These are phyloP conservation scores for Nakaseomyces uthaithaninus DNA, from an alignment of 1,139 yeast species.

Conservation along the genomic window DNA sequence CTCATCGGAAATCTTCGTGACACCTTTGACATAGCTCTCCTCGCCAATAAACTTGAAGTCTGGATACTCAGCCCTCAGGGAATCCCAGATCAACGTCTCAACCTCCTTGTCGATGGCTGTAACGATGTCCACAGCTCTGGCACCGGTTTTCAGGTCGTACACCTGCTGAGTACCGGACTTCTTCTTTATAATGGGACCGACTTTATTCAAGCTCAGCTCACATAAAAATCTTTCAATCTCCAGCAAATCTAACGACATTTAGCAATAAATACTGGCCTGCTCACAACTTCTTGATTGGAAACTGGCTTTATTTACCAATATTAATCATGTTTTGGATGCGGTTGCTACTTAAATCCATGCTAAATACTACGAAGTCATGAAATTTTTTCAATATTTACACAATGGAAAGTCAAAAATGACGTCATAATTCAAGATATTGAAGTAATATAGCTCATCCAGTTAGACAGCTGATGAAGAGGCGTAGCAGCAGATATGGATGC, in stretches of 20 bases:
- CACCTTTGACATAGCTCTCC: constrained; percentile 46
- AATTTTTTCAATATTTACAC: too few species aligned
- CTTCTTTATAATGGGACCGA: constrained; percentile 42
- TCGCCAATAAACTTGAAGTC: constrained; percentile 48
- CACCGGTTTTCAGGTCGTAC: constrained; percentile 45
- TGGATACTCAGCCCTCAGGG: constrained; percentile 38
- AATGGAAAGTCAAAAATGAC: not conserved
- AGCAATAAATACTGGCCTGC: too few species aligned
- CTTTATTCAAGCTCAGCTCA: constrained; percentile 21
- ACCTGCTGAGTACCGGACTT: constrained; percentile 44
- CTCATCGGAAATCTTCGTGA: constrained; percentile 39
- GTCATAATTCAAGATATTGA: not conserved
- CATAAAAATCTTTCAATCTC: constrained; percentile 23
- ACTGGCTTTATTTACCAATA: not conserved
- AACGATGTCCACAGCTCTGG: constrained; percentile 46
- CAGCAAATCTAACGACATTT: constrained; percentile 20
- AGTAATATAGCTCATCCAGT: not conserved
- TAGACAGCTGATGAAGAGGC: not conserved
- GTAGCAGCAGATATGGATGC: not conserved
- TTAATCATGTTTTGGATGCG: too few species aligned
- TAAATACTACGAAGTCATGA: too few species aligned
- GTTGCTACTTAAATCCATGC: too few species aligned
- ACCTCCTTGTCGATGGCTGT: constrained; percentile 52
- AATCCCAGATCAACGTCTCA: constrained; percentile 41
- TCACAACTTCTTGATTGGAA: too few species aligned